Evolutionary conservation across 2,329 filamentous ascomycete genomes (phyloP), one percentile per base, ranked within the genome.

Genomic region (Aspergillus ochraceus): DNA sequence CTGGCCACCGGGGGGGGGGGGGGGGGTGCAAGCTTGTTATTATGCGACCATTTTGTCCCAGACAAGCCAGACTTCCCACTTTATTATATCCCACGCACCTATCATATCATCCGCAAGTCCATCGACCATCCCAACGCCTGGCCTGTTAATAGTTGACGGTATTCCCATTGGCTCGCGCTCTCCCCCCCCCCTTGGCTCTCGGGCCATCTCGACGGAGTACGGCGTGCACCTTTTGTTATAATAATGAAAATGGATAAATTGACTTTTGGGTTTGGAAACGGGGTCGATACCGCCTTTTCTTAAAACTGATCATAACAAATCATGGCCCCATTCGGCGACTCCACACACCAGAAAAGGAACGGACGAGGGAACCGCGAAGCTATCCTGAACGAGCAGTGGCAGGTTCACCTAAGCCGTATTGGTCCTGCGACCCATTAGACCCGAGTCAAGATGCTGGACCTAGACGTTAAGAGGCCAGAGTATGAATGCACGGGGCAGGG

Each of bases 231-330:
- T 42, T 42, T 42, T n/a, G 12, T n/a, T 24, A 24, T 24, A 24
- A 24, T 24, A 24, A 24, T 24, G 22, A 24, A 24, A 24, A 24
- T 24, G 3, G 22, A 24, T 45, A 42, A 42, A 17, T 56, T 60
- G 59, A 55, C 42, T 61, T 65, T 63, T 65, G 63, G 58, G 57
- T 63, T 63, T 58, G 51, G 54, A 29, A 46, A 56, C 52, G 54
- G 55, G 53, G 30, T 54, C 32, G 53, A 56, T 49, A 49, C 52
- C 49, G 60, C 36, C 49, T 50, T 55, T 58, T 52, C 49, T 58
- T 56, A 52, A 60, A 49, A 54, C 52, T 36, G 56, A 54, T 57
- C 47, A 39, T 45, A 55, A 53, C 47, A 64, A 57, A 50, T 55
- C 60, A 58, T 62, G 46, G 55, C 58, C 51, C 54, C 54, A 58